Percentiles rank a stretch among this genome's conserved stretches.
These are phyloP conservation scores for Dryas alaskensis DNA, from an alignment of 306 rosid genomes.

Conservation along the genomic window DNA sequence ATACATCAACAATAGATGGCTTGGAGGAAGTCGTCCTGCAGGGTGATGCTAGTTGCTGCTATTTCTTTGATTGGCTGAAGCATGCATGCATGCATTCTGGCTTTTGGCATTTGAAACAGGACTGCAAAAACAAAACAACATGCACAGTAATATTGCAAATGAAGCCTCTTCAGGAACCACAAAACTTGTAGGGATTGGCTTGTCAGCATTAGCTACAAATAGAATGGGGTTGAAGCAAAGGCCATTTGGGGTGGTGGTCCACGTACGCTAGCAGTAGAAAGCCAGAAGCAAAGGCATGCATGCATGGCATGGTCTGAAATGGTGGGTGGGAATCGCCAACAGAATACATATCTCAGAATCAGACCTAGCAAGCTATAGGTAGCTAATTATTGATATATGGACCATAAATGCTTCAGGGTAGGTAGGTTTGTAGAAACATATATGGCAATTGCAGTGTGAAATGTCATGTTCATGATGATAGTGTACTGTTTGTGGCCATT, in stretches of 20 bases:
- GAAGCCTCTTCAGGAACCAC: too few relatives aligned
- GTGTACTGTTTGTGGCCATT: too few relatives aligned
- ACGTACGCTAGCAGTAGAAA: neutral
- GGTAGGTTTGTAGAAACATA: constrained; percentile 3
- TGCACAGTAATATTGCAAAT: too few relatives aligned
- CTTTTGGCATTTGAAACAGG: too few relatives aligned
- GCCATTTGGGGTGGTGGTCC: constrained; percentile 12
- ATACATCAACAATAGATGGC: too few relatives aligned
- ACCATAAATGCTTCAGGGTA: constrained; percentile 1
- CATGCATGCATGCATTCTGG: too few relatives aligned
- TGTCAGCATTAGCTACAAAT: neutral
- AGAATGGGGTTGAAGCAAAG: neutral
- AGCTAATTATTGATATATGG: neutral
- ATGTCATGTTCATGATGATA: neutral
- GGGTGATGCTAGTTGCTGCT: too few relatives aligned
- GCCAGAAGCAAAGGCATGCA: constrained; percentile 3
- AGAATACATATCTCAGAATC: too few relatives aligned
- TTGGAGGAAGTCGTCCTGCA: too few relatives aligned
- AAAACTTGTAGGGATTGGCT: neutral
- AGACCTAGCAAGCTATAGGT: neutral
- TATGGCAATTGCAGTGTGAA: constrained; percentile 10
- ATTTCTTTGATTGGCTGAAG: too few relatives aligned
- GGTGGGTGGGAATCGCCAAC: neutral
- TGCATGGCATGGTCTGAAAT: constrained; percentile 7
- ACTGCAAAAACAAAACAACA: too few relatives aligned